These are phyloP conservation scores for Dryas drummondii DNA, from an alignment of 306 rosid genomes.

Conservation along the genomic window DNA sequence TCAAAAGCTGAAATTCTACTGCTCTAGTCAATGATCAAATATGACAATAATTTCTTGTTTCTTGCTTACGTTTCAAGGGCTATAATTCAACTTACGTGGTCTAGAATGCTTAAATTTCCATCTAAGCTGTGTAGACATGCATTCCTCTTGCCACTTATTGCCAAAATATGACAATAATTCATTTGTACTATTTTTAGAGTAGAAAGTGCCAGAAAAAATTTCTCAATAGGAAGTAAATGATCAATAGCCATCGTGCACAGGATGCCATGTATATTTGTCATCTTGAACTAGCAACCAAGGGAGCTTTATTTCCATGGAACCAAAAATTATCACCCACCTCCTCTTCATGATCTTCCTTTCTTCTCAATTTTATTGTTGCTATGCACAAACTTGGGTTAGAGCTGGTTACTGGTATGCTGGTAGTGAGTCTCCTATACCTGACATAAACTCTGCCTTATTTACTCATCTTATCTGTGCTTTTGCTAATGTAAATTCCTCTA, in stretches of 20 bases:
- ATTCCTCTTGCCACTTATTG: slow-evolving; percentile 34
- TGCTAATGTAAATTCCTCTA: slow-evolving; percentile 27
- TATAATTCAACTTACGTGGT: not conserved
- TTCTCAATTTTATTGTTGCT: not conserved
- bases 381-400: slow-evolving; percentile 36
- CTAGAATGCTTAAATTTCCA: slow-evolving; percentile 15
- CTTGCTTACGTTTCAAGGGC: not conserved
- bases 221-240: no score
- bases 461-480: slow-evolving; percentile 45
- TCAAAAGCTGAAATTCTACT: no score
- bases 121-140: slow-evolving; percentile 1
- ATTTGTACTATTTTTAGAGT: no score
- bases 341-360: not conserved
- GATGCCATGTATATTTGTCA: not conserved
- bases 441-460: slow-evolving; percentile 38
- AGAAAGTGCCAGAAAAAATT: no score
- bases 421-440: slow-evolving; percentile 27
- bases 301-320: slow-evolving; percentile 22
- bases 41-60: no score
- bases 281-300: not conserved
- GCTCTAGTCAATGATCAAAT: no score
- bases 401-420: slow-evolving; percentile 46
- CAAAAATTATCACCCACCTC: not conserved
- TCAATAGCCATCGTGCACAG: not conserved
- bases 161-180: no score